phyloP scores from a whole-genome alignment of 1,139 yeast species.

The Suhomyces wounanorum region DNA sequence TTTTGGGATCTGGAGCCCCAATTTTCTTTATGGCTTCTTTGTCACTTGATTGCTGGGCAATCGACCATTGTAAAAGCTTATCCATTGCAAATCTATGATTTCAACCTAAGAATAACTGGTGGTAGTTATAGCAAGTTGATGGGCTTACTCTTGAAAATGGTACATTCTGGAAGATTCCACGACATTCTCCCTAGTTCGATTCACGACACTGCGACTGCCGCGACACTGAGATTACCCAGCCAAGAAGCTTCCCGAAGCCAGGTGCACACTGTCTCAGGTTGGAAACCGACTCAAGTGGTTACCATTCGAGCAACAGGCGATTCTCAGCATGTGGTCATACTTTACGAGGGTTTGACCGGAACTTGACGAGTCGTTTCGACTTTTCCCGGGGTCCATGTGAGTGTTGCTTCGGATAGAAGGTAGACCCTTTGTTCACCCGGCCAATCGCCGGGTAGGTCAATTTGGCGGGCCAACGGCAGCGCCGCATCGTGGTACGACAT shows the following conservation, averaged over 20 bases:
- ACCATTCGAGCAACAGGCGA: too few relatives aligned
- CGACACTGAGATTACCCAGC: too few relatives aligned
- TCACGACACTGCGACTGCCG: neutral
- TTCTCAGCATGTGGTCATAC: neutral
- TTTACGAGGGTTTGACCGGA: neutral
- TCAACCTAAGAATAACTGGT: neutral
- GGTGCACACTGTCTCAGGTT: too few relatives aligned
- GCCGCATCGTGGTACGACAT: neutral
- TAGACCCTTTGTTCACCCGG: neutral
- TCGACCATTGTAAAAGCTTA: constrained; percentile 87
- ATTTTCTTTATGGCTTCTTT: constrained; percentile 60
- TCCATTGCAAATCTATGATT: constrained; percentile 58
- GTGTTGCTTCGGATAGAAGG: neutral
- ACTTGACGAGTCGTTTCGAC: neutral
- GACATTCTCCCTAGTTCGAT: constrained; percentile 6
- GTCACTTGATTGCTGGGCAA: constrained; percentile 73
- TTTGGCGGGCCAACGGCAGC: neutral
- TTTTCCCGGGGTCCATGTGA: neutral
- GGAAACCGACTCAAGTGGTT: too few relatives aligned
- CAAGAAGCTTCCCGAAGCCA: too few relatives aligned
- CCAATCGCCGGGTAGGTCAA: neutral
- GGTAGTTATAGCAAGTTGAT: neutral
- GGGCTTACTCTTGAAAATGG: too few relatives aligned
- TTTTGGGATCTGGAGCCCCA: constrained; percentile 75
- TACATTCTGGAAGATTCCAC: constrained; percentile 14